Base-by-base conservation (phyloP, 2,329 filamentous ascomycete species). In the Calonectria pteridis region DNA sequence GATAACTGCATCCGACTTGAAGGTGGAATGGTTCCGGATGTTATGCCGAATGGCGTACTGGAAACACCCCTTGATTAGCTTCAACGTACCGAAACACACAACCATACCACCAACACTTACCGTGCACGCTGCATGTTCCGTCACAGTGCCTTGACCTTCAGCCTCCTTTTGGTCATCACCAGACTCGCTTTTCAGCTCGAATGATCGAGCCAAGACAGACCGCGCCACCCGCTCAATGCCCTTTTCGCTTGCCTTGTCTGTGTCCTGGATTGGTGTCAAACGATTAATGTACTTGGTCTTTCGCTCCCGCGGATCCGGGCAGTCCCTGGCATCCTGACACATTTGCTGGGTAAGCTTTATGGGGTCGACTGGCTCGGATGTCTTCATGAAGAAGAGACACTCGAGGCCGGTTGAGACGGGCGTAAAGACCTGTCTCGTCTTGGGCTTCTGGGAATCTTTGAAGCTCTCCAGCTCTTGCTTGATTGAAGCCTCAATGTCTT, bases 41-140 rank as follows among this genome's bases (percentile, higher is more conserved):
- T 91, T 93, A n/a, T 93, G 91, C 55, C 94, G 91, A 77, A 97
- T 96, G n/a, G 94, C 94, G 84, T 95, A 97, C 94, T 96, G 74
- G 14, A 63, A 33, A 35, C 33, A 31, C 23, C 18, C 58, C 46
- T 71, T 71, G 26, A 73, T 80, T 68, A 81, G 76, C 64, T 58
- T 72, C 37, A 28, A 28, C 16, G 55, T 33, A 18, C 35, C 49
- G 68, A 67, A 53, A 51, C 63, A 70, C 72, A 40, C 67, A 31
- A 16, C 35, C 35, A 33, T 66, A 69, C n/a, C 46, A 69, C 58
- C 31, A 74, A 62, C 62, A 83, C 88, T 82, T 82, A 90, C 89
- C 75, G 88, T 86, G 73, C 81, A 83, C 37, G 80, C 80, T 11
- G 79, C 75, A 63, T 77, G 68, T 18, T 68, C 68, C 43, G 75